Evolutionary conservation across 2,329 filamentous ascomycete genomes (phyloP), one percentile per base, ranked within the genome.

Genomic region (Ophiostoma montium): DNA sequence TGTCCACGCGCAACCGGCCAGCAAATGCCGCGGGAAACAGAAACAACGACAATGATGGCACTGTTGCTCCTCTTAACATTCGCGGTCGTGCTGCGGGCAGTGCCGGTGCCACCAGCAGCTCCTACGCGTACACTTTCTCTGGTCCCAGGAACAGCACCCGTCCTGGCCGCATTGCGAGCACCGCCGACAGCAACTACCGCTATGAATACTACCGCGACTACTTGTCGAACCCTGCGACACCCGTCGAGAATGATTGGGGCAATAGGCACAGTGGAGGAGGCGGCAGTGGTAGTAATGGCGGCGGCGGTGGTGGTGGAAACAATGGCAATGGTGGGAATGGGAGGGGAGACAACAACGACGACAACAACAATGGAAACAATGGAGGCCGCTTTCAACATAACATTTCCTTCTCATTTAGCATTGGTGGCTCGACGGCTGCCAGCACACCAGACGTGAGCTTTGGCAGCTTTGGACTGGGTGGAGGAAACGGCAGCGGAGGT

Each of bases 141-240:
- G 23, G 23, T 4, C 23, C 23, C 38, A 13, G 38, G 8, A n/a
- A n/a, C 36, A 47, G 12, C 30, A 27, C 31, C 16, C 18, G 43
- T 11, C n/a, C 15, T 1, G 36, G 38, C 33, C 47, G 47, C 12
- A n/a, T 27, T 8, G 44, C 51, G 19, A 51, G 49, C 47, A 44
- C 51, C 1, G 43, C 46, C 13, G 46, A 50, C 32, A 52, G 44
- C 47, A 49, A 35, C 44, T 50, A 48, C 41, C 47, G 47, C 23
- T 52, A 52, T 32, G 44, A 52, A 16, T 48, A 43, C 50, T 53
- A 52, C 50, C 45, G 45, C 5, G 45, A 51, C 49, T 50, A 52
- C 45, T 47, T 41, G 47, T 48, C 47, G 1, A 50, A 47, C 41
- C 47, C 50, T 1, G 33, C 31, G 7, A 50, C 52, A 15, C 52